Evolutionary conservation across 495 filamentous ascomycete genomes (phyloP), one percentile per base, ranked within the genome.

Genomic region (Aspergillus funiculosus): DNA sequence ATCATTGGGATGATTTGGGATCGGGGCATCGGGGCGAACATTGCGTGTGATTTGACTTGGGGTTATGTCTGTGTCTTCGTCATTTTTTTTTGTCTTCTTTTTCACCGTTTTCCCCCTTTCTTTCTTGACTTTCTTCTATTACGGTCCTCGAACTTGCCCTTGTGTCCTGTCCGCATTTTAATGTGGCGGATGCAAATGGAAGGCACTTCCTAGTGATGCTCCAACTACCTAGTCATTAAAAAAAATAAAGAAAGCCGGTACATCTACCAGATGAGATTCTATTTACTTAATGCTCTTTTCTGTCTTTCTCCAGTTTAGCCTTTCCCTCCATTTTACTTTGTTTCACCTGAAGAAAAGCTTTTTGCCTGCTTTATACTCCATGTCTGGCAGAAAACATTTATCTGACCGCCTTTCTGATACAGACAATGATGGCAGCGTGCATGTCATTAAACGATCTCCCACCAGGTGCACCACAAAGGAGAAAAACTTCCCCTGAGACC

Each of bases 11-110:
- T 59, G 60, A 66, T 62, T 70, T 66, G 61, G 64, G 66, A 53
- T 61, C 53, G 66, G 65, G 64, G 62, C 62, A 67, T 66, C 58
- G 61, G 59, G 67, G 67, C 64, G 64, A 68, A 71, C 60, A 65
- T 64, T 66, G 63, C 65, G 61, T 66, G 54, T 67, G 61, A 54
- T 69, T 66, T 43, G 39, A 38, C 11, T 43, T 53, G 46, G 39
- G 55, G 48, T 60, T 63, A 50, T 62, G 36, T 50, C 25, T 41
- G 34, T 47, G 51, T 46, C 44, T 49, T 39, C 50, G 38, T 43
- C 36, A 26, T 41, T 39, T 47, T 53, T 46, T 46, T 49, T 39
- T 51, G 38, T 43, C 36, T 46, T 44, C 26, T 37, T 25, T 39
- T 48, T 28, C 35, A 40, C 32, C n/a, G 20, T 49, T 36, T 46